Evolutionary conservation across 306 rosid species (phyloP).

Genomic region (Gleditsia sinensis): DNA sequence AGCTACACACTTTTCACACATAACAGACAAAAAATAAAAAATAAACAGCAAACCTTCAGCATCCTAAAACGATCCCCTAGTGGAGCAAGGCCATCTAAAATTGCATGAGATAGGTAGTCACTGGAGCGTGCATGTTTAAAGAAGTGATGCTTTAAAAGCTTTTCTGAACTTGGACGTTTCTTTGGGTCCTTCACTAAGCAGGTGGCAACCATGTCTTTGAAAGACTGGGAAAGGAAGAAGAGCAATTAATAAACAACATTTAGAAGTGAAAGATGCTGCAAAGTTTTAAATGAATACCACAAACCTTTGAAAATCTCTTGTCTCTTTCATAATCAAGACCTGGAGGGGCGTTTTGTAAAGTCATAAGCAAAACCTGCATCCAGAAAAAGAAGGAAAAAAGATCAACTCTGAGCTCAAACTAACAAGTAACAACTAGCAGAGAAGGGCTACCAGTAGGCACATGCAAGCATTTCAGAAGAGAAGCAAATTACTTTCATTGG

Average conservation of each 20-base stretch:
- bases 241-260: slow-evolving; percentile 36
- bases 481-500: slow-evolving; percentile 83
- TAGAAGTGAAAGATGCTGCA: slow-evolving; percentile 19
- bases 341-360: slow-evolving; percentile 95
- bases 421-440: slow-evolving; percentile 11
- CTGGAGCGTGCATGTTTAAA: slow-evolving; percentile 73
- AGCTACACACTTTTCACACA: slow-evolving; percentile 19
- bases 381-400: slow-evolving; percentile 26
- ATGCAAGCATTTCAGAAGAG: slow-evolving; percentile 27
- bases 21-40: slow-evolving; percentile 25
- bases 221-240: slow-evolving; percentile 60
- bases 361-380: slow-evolving; percentile 93
- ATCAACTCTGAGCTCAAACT: slow-evolving; percentile 24
- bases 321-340: slow-evolving; percentile 98
- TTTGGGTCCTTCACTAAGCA: slow-evolving; percentile 99
- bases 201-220: slow-evolving; percentile 86
- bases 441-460: slow-evolving; percentile 16
- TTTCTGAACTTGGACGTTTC: slow-evolving; percentile 91
- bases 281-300: slow-evolving; percentile 43
- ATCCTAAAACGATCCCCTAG: slow-evolving; percentile 86
- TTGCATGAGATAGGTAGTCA: slow-evolving; percentile 67
- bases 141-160: slow-evolving; percentile 87
- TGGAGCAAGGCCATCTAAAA: slow-evolving; percentile 78
- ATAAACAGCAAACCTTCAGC: slow-evolving; percentile 67
- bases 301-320: slow-evolving; percentile 92